Conservation (phyloP, 75 land plant genomes). For the Larix kaempferi region DNA sequence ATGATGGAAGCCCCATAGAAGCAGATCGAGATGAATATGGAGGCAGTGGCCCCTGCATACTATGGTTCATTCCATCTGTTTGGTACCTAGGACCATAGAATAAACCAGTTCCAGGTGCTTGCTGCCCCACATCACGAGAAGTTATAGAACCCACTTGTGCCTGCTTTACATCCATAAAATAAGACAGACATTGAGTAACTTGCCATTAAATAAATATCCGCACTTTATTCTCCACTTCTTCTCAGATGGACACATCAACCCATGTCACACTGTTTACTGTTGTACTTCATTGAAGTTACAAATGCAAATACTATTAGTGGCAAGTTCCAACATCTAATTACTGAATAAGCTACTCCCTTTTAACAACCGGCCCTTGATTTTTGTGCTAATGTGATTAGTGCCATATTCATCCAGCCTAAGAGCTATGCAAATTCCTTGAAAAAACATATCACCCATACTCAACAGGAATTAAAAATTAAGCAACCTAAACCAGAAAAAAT, state of each 20-base stretch:
- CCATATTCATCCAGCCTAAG: not conserved
- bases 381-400: not conserved
- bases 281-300: not conserved
- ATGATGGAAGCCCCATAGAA: constrained; percentile 43
- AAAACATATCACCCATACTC: not conserved
- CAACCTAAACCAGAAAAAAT: not conserved
- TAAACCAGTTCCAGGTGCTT: constrained; percentile 13
- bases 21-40: constrained; percentile 32
- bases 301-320: not conserved
- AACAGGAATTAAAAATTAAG: not conserved
- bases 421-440: not conserved
- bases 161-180: not conserved
- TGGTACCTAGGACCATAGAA: constrained; percentile 22
- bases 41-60: constrained; percentile 6
- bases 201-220: not conserved
- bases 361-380: not conserved
- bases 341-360: not conserved
- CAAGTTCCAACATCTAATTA: not conserved
- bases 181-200: not conserved
- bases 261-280: not conserved
- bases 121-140: constrained; percentile 27
- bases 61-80: constrained; percentile 19
- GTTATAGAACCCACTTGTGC: constrained; percentile 20
- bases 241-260: not conserved
- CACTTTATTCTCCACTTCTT: not conserved